Base-by-base conservation (phyloP, 441 rosid genomes). In the Erysimum cheiri region DNA sequence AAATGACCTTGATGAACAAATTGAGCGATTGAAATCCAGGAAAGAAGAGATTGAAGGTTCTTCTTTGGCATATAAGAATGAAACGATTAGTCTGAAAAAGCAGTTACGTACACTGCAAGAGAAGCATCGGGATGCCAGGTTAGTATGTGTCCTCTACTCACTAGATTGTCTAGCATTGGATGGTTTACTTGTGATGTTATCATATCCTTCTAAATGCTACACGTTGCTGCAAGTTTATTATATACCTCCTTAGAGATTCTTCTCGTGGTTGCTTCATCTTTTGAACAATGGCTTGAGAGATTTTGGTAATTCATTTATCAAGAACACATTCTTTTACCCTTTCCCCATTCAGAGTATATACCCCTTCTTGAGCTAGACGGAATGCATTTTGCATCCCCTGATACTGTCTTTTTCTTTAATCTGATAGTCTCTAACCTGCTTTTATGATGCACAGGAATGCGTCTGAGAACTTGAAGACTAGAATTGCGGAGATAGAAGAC, bases 71-170 rank as follows among this genome's bases (percentile, higher is more conserved):
- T 84, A 87, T 73, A 93, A 90, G 83, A 78, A 74, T 41, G 97
- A 93, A 64, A 77, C 86, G 71, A 50, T 74, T 70, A 84, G 81
- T 64, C 76, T 90, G 78, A 83, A 83, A 72, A 84, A 86, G 71
- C 88, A 93, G 74, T 76, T 86, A 73, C 91, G 89, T 37, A 69
- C 66, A 64, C 85, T 96, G 87, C 91, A 91, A 83, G 92, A 89
- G 47, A 88, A 76, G 71, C 95, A 93, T 78, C 81, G 81, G 37
- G 87, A 83, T 78, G 81, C 94, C 79, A 96, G 90, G 99, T 91
- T 60, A 80, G 65, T 31, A 68, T 70, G 66, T 47, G 72, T 73
- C 70, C 32, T 22, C 60, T 29, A 44, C 52, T 66, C 44, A 60
- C 44, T 60, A 8, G 62, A 37, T 70, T 40, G 49, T 12, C 28